Conservation (phyloP, 495 filamentous ascomycete genomes). For the Cercophora sp. region DNA sequence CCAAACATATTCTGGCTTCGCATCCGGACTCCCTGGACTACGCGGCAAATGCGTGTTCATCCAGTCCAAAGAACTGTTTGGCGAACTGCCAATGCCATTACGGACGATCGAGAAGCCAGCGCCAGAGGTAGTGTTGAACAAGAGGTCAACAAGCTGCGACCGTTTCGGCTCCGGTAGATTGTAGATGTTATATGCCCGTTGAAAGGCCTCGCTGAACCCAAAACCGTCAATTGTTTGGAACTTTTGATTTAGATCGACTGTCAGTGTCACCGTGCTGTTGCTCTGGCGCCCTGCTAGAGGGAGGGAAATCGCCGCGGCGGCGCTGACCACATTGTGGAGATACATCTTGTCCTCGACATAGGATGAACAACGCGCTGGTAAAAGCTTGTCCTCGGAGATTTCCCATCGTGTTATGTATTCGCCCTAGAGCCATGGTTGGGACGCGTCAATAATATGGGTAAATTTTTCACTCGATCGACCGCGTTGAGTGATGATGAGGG, state of each 20-base stretch:
- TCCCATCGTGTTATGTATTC: constrained; percentile 2
- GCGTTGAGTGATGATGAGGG: neutral
- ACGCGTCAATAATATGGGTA: constrained; percentile 10
- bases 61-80: constrained; percentile 19
- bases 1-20: constrained; percentile 16
- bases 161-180: constrained; percentile 26
- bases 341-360: neutral
- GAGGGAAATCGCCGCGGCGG: neutral
- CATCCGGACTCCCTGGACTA: constrained; percentile 32
- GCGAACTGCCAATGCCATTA: constrained; percentile 39
- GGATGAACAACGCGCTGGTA: neutral
- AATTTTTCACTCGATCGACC: neutral
- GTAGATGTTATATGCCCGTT: constrained; percentile 40
- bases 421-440: neutral
- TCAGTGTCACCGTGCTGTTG: constrained; percentile 16
- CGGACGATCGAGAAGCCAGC: constrained; percentile 53
- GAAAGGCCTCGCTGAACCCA: constrained; percentile 49
- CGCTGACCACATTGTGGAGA: neutral
- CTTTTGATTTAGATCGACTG: constrained; percentile 28
- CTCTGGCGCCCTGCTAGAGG: neutral
- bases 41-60: constrained; percentile 39
- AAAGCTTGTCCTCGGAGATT: too few species aligned
- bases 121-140: constrained; percentile 45
- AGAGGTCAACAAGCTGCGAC: constrained; percentile 38
- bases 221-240: constrained; percentile 45